Conservation (phyloP, 2,329 filamentous ascomycete genomes). For the Thelonectria rubi region DNA sequence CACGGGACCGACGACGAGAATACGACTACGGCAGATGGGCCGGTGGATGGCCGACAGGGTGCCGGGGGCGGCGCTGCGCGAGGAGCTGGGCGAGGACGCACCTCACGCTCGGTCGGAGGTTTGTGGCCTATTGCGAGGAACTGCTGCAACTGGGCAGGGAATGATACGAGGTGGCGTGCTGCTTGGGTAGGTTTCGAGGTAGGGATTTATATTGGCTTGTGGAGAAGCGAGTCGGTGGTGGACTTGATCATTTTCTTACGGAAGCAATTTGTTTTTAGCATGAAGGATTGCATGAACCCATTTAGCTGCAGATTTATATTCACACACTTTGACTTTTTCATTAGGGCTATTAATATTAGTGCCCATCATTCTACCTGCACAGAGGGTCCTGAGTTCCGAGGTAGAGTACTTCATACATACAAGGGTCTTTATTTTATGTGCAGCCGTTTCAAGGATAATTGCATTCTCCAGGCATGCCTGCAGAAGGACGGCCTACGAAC, state of each 20-base stretch:
- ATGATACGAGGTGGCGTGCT: not conserved
- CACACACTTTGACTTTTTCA: not conserved
- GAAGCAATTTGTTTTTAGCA: not conserved
- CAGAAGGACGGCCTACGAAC: no score
- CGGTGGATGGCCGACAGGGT: constrained; percentile 21
- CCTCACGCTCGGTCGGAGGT: constrained; percentile 7
- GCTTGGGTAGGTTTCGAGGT: not conserved
- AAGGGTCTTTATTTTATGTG: no score
- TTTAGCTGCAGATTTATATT: not conserved
- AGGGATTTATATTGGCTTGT: not conserved
- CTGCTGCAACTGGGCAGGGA: not conserved
- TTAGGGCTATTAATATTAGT: not conserved
- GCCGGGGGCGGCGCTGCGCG: constrained; percentile 10
- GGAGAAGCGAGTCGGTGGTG: not conserved
- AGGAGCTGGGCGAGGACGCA: constrained; percentile 24
- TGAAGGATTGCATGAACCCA: not conserved
- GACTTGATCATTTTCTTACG: not conserved
- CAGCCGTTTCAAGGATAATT: no score
- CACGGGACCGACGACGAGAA: constrained; percentile 21
- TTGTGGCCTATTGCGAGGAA: constrained; percentile 22
- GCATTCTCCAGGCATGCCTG: no score
- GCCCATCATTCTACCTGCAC: no score
- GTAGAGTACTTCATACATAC: no score
- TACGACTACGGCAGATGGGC: constrained; percentile 24
- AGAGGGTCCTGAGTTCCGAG: no score